These are phyloP conservation scores for Epichloe scottii DNA, from an alignment of 2,329 filamentous ascomycete genomes.

Conservation along the genomic window DNA sequence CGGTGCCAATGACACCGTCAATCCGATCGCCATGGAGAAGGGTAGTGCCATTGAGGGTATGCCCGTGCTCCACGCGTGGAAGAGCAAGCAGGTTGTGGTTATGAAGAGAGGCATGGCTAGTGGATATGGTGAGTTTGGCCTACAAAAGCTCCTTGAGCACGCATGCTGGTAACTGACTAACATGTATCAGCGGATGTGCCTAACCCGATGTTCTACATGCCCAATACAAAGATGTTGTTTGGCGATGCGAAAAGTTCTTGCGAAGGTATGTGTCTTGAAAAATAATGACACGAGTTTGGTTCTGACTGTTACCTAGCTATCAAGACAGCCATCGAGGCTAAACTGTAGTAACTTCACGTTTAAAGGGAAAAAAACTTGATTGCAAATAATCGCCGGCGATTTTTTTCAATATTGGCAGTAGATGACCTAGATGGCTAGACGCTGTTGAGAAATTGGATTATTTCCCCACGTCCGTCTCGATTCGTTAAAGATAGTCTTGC, in stretches of 20 bases:
- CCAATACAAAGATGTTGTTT: constrained; percentile 81
- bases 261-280: constrained; percentile 45
- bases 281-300: constrained; percentile 7
- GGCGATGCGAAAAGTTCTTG: constrained; percentile 78
- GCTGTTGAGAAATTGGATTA: background rate
- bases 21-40: constrained; percentile 75
- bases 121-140: constrained; percentile 55
- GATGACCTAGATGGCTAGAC: background rate
- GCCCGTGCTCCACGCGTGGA: constrained; percentile 87
- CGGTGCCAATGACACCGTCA: constrained; percentile 86
- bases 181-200: constrained; percentile 59
- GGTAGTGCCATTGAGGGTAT: constrained; percentile 81
- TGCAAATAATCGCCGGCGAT: too few species aligned
- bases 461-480: background rate
- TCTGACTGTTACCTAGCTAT: constrained; percentile 7
- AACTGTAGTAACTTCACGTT: constrained; percentile 2
- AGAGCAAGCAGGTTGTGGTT: constrained; percentile 83
- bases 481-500: background rate
- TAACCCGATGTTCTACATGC: constrained; percentile 91
- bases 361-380: too few species aligned
- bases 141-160: background rate
- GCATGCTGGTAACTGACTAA: constrained; percentile 7
- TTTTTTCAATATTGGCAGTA: background rate
- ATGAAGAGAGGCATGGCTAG: constrained; percentile 89
- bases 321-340: constrained; percentile 10